Evolutionary conservation across 192 early-diverging fungal species (phyloP).

Genomic region (Umbelopsis ramanniana): DNA sequence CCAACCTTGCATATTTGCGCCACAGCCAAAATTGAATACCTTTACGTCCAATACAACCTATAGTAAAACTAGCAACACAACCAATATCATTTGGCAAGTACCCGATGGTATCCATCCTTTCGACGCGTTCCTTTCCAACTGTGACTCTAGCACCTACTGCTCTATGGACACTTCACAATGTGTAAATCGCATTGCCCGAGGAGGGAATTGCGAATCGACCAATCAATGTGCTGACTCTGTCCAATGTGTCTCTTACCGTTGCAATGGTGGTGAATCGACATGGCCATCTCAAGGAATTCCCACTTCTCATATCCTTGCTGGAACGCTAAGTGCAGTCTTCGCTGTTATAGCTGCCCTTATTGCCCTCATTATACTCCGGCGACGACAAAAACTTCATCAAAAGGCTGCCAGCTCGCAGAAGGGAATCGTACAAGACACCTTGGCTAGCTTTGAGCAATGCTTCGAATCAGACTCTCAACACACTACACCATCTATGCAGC

Average conservation of each 20-base stretch:
- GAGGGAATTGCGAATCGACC: background rate
- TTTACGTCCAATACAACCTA: background rate
- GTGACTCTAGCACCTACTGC: constrained; percentile 11
- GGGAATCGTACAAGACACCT: background rate
- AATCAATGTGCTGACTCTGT: background rate
- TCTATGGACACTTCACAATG: constrained; percentile 1
- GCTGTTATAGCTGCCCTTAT: background rate
- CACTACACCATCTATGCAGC: constrained; percentile 11
- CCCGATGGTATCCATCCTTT: background rate
- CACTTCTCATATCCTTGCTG: constrained; percentile 6
- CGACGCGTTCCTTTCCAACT: constrained; percentile 6
- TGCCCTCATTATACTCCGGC: background rate
- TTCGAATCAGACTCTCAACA: constrained; percentile 1
- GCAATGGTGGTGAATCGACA: background rate
- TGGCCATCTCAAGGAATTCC: background rate
- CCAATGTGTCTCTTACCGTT: background rate
- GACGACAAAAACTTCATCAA: background rate
- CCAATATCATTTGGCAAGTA: constrained; percentile 7
- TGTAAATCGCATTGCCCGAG: constrained; percentile 5
- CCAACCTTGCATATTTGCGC: constrained; percentile 9
- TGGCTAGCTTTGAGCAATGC: constrained; percentile 12
- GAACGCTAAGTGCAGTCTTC: background rate
- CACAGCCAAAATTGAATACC: background rate
- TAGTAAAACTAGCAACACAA: background rate
- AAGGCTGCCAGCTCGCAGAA: background rate